Conservation (phyloP, 306 rosid species). For the Bauhinia variegata region DNA sequence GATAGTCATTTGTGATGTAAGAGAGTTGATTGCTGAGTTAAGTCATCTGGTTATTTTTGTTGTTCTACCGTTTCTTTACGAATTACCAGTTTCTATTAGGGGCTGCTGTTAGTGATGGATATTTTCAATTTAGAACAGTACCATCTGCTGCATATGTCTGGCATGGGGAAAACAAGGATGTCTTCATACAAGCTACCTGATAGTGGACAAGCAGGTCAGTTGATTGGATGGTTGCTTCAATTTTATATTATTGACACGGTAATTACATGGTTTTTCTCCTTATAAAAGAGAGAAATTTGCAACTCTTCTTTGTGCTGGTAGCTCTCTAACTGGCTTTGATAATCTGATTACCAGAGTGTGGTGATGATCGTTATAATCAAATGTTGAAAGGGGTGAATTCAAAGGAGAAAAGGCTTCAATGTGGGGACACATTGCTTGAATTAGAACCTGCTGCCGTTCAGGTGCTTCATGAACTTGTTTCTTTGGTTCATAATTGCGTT, state of each 20-base stretch:
- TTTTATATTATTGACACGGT: constrained; percentile 28
- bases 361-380: constrained; percentile 40
- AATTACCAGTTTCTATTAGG: constrained; percentile 5
- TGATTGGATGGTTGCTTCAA: constrained; percentile 29
- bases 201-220: constrained; percentile 54
- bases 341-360: constrained; percentile 55
- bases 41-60: not conserved
- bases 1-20: not conserved
- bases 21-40: not conserved
- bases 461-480: constrained; percentile 84
- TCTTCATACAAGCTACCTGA: constrained; percentile 33
- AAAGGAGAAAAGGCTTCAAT: constrained; percentile 50
- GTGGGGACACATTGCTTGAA: constrained; percentile 46
- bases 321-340: constrained; percentile 36
- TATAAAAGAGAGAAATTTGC: constrained; percentile 26
- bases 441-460: constrained; percentile 63
- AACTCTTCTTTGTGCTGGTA: constrained; percentile 17
- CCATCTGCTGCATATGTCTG: constrained; percentile 54
- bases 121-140: constrained; percentile 67
- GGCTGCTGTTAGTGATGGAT: constrained; percentile 18
- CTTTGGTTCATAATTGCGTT: constrained; percentile 71
- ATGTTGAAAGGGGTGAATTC: constrained; percentile 47
- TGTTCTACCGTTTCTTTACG: not conserved
- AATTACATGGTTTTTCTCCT: constrained; percentile 19
- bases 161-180: constrained; percentile 45